Base-by-base conservation (phyloP, 768 basidiomycete species). In the Tricholoma matsutake region DNA sequence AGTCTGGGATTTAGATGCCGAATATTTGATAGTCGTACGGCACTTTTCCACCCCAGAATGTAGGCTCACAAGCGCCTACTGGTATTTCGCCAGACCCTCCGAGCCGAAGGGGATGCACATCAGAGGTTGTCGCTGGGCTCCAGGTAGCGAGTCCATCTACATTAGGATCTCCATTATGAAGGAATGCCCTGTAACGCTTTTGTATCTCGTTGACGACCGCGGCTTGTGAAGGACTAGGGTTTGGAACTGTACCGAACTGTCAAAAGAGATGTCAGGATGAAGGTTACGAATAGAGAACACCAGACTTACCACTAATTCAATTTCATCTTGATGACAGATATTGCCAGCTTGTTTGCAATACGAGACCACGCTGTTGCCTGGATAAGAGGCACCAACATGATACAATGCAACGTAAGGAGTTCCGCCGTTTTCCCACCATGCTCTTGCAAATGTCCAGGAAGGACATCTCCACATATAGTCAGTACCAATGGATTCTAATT, bases 291-390 rank as follows among this genome's bases (percentile, higher is more conserved):
- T 6, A 47, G 49, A 53, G 25, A 57, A 13, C 4, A 43, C 47
- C 35, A 25, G 31, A 81, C 86, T 61, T 74, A 88, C 88, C 61
- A 92, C 82, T 69, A 90, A 86, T 76, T 87, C 75, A 61, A 93
- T 92, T 67, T 94, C 92, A 69, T 92, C 91, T 70, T 92, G 82
- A 71, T 92, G 91, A 73, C 91, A 92, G 39, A 91, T 86, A 32
- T 75, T 72, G 35, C 85, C 86, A 31, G 76, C 35, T 64, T 79
- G 70, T 5, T 77, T 79, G 73, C 91, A 92, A 69, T 80, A 85
- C 0, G 83, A 66, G 51, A 84, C 75, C 1, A 59, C 76, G 41
- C 78, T 77, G 73, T 91, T 92, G 43, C 80, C 81, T 10, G 88
- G 85, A 71, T 91, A 90, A n/a, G 86, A 83, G 20, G 87, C 82